Percentiles rank a stretch among this genome's conserved stretches.
phyloP scores from a whole-genome alignment of 2,329 filamentous ascomycete genomes.

The Ascochyta viciae-villosae region DNA sequence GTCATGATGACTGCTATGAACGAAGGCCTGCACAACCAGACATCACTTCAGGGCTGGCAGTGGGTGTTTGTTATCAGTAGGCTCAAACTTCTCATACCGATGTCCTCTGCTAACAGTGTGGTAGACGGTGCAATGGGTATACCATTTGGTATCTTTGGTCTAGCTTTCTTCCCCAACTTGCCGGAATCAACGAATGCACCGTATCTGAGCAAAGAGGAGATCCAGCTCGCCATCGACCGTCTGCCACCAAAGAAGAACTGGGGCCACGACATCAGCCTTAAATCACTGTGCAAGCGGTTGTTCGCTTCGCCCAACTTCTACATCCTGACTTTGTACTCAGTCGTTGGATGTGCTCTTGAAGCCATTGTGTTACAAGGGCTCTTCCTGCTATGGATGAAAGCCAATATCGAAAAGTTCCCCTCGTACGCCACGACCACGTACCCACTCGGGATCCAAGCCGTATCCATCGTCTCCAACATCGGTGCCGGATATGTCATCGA shows the following conservation, averaged over 20 bases:
- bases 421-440: slow-evolving; percentile 64
- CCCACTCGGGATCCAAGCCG: slow-evolving; percentile 63
- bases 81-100: background rate
- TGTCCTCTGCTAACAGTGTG: slow-evolving; percentile 6
- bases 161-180: slow-evolving; percentile 38
- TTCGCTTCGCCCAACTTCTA: slow-evolving; percentile 43
- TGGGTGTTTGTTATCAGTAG: slow-evolving; percentile 41
- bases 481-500: slow-evolving; percentile 50
- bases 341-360: slow-evolving; percentile 47
- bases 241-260: slow-evolving; percentile 35
- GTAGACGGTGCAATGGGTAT: slow-evolving; percentile 40
- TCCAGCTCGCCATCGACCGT: slow-evolving; percentile 34
- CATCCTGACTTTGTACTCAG: slow-evolving; percentile 50
- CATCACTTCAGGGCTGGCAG: slow-evolving; percentile 35
- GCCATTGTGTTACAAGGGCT: slow-evolving; percentile 41
- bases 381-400: slow-evolving; percentile 37
- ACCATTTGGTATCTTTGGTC: slow-evolving; percentile 38
- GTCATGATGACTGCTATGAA: slow-evolving; percentile 46
- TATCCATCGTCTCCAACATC: slow-evolving; percentile 61
- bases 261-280: slow-evolving; percentile 33
- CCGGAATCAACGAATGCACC: slow-evolving; percentile 34
- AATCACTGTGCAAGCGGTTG: slow-evolving; percentile 32
- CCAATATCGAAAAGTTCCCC: slow-evolving; percentile 29
- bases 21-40: slow-evolving; percentile 28
- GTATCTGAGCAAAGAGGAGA: slow-evolving; percentile 35